phyloP scores from a whole-genome alignment of 208 protist genomes.

The Phytomonas sp. region DNA sequence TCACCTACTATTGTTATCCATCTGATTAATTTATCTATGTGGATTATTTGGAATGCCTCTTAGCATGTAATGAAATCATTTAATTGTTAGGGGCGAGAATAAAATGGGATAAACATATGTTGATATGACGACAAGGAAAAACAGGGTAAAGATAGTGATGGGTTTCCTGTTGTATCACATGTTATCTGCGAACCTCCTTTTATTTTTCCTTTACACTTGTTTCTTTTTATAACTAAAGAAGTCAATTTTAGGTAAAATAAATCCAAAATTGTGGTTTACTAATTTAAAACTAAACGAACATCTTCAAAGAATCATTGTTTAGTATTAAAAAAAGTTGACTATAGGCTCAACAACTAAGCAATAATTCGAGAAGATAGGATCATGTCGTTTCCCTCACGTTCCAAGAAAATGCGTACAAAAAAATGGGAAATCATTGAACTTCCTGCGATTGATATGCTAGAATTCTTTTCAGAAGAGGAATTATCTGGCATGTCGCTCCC shows the following conservation, averaged over 20 bases:
- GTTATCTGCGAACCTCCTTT: slow-evolving; percentile 4
- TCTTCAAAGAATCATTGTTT: slow-evolving; percentile 1
- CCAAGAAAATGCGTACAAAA: slow-evolving; percentile 36
- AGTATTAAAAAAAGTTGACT: not conserved
- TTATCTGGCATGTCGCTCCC: slow-evolving; percentile 28
- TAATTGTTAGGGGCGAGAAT: not conserved
- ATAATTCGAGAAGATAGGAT: slow-evolving; percentile 11
- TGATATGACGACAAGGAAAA: slow-evolving; percentile 3
- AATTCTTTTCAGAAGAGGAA: slow-evolving; percentile 26
- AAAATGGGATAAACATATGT: slow-evolving; percentile 3
- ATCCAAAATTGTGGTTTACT: not conserved
- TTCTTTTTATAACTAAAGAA: not conserved
- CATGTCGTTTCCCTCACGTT: slow-evolving; percentile 11
- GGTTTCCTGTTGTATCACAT: slow-evolving; percentile 6
- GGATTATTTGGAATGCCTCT: not conserved
- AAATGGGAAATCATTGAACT: slow-evolving; percentile 57
- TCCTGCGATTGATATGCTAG: slow-evolving; percentile 47
- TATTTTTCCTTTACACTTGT: slow-evolving; percentile 9
- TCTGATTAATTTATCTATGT: slow-evolving; percentile 3
- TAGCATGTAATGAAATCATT: not conserved
- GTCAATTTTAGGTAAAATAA: not conserved
- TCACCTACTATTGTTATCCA: not conserved
- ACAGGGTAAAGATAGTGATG: not conserved
- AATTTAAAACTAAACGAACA: not conserved
- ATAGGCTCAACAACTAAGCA: not conserved